Percentiles rank a stretch among this genome's conserved stretches.
phyloP scores from a whole-genome alignment of 2,329 filamentous ascomycete genomes.

The Westerdykella sp. region DNA sequence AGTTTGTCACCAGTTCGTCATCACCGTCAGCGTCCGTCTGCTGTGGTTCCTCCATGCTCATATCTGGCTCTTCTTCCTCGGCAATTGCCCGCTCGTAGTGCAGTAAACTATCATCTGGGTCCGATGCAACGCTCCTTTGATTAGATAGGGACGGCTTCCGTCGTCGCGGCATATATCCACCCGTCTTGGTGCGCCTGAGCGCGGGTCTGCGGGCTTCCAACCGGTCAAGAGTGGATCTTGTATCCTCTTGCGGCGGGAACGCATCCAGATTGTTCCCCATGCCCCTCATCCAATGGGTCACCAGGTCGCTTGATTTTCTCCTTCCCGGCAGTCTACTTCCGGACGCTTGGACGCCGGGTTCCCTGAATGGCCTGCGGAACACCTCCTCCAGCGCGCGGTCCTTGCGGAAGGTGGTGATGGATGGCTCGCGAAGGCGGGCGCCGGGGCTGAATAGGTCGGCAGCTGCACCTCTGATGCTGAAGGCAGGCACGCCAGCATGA shows the following conservation, averaged over 20 bases:
- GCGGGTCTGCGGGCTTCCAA: conserved; percentile 51
- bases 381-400: conserved; percentile 88
- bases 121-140: conserved; percentile 51
- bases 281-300: conserved; percentile 83
- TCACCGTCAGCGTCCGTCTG: conserved; percentile 83
- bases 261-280: conserved; percentile 51
- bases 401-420: conserved; percentile 81
- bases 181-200: conserved; percentile 47
- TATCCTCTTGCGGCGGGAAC: conserved; percentile 55
- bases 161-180: conserved; percentile 20
- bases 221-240: conserved; percentile 52
- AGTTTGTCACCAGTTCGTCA: conserved; percentile 78
- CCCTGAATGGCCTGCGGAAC: conserved; percentile 63
- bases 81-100: conserved; percentile 33
- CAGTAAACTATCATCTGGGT: conserved; percentile 44
- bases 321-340: conserved; percentile 46
- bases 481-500: conserved; percentile 47
- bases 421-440: conserved; percentile 69
- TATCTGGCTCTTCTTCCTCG: conserved; percentile 42
- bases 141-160: conserved; percentile 47
- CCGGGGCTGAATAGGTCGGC: conserved; percentile 65
- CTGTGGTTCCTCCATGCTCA: conserved; percentile 43
- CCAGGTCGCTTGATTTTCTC: conserved; percentile 70
- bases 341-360: conserved; percentile 43
- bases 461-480: conserved; percentile 32